Percentiles rank a stretch among this genome's conserved stretches.
Evolutionary conservation across 2,329 filamentous ascomycete genomes (phyloP).

Genomic region (Talaromyces rugulosus): DNA sequence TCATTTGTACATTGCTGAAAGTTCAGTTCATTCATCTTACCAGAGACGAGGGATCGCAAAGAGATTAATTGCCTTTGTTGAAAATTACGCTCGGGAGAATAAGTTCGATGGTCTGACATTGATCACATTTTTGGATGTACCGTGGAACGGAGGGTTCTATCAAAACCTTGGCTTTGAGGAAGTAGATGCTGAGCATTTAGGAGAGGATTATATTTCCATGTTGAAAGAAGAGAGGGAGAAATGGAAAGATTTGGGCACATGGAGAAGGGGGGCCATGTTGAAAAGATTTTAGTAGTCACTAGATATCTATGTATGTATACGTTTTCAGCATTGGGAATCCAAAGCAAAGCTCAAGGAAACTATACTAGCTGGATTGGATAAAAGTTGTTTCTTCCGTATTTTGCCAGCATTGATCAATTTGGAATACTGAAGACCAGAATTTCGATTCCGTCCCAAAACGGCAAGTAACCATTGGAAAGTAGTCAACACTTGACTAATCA

Average conservation of each 20-base stretch:
- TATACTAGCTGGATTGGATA: not conserved
- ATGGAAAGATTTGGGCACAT: constrained; percentile 1
- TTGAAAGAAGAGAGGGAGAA: constrained; percentile 2
- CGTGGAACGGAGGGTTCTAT: constrained; percentile 11
- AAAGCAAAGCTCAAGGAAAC: not conserved
- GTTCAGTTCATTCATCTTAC: constrained; percentile 8
- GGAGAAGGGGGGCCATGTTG: constrained; percentile 9
- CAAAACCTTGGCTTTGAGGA: constrained; percentile 7
- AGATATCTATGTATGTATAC: not conserved
- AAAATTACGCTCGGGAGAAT: not conserved
- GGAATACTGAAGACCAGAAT: not conserved
- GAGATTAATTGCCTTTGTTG: constrained; percentile 16
- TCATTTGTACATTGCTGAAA: constrained; percentile 10
- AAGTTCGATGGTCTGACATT: not conserved
- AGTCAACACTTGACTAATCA: not conserved
- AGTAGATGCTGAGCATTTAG: not conserved
- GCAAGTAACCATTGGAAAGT: not conserved
- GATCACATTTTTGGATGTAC: constrained; percentile 8
- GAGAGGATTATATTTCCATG: not conserved
- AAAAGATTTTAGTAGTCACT: not conserved
- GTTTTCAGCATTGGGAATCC: not conserved
- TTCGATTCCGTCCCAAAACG: not conserved
- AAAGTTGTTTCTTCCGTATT: not conserved
- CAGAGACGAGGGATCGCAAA: constrained; percentile 8
- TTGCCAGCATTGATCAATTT: not conserved